A percentile compares a stretch with the other conserved stretches of the same genome.
These are phyloP conservation scores for Pseudisothecium myosuroides DNA, from an alignment of 225 moss, liverwort and hornwort genomes.

Conservation along the genomic window DNA sequence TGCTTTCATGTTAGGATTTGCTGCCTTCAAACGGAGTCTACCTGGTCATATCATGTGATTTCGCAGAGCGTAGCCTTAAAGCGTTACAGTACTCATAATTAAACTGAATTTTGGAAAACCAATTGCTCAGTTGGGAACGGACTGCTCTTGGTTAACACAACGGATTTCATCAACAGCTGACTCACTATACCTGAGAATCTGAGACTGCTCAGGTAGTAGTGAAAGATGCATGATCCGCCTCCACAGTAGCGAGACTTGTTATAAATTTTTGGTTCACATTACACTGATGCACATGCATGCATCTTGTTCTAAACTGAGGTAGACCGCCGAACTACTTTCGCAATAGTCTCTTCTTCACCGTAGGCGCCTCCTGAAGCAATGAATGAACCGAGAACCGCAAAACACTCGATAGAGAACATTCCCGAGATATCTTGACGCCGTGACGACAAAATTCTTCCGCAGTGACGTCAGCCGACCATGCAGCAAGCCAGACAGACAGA, in stretches of 20 bases:
- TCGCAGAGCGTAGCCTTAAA: background rate
- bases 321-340: background rate
- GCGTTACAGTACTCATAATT: background rate
- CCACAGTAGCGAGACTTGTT: background rate
- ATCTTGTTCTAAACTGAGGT: background rate
- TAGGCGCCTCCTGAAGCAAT: background rate
- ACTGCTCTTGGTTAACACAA: background rate
- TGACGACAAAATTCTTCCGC: background rate
- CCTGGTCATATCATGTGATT: background rate
- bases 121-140: background rate
- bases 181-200: background rate
- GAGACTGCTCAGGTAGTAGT: background rate
- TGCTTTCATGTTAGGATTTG: background rate
- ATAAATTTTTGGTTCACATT: background rate
- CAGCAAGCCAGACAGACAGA: background rate
- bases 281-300: background rate
- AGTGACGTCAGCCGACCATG: conserved; percentile 19
- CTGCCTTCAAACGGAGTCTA: background rate
- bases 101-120: background rate
- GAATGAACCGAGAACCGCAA: background rate
- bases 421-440: background rate
- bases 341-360: background rate
- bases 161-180: background rate
- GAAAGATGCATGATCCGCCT: background rate
- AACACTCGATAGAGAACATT: background rate